Conservation (phyloP, 2,329 filamentous ascomycete genomes). For the Apiospora kogelbergensis region DNA sequence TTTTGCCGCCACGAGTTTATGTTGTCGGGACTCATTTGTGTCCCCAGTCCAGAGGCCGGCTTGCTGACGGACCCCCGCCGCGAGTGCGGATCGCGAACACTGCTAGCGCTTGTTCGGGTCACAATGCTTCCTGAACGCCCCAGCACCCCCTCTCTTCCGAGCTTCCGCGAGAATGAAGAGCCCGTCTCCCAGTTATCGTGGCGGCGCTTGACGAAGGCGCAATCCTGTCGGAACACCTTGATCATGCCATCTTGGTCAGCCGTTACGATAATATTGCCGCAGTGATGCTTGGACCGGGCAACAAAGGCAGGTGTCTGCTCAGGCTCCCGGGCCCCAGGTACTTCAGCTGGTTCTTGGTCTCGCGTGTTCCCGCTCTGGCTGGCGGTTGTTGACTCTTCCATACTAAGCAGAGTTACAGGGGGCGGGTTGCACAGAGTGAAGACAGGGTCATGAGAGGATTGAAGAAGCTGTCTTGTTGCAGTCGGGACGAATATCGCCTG, state of each 20-base stretch:
- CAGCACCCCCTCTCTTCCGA: slow-evolving; percentile 59
- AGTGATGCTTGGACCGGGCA: slow-evolving; percentile 70
- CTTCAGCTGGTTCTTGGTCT: slow-evolving; percentile 27
- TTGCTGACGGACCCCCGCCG: slow-evolving; percentile 53
- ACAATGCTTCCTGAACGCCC: slow-evolving; percentile 57
- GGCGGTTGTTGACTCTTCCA: slow-evolving; percentile 55
- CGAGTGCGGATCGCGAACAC: slow-evolving; percentile 44
- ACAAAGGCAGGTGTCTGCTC: slow-evolving; percentile 77
- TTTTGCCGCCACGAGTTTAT: slow-evolving; percentile 87
- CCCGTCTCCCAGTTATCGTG: slow-evolving; percentile 76
- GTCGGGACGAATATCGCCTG: slow-evolving; percentile 83
- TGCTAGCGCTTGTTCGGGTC: slow-evolving; percentile 52
- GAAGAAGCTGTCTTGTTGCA: slow-evolving; percentile 73
- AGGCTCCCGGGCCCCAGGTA: slow-evolving; percentile 40
- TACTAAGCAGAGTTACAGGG: slow-evolving; percentile 77
- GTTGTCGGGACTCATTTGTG: slow-evolving; percentile 59
- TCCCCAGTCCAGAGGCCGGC: slow-evolving; percentile 29
- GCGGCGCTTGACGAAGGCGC: slow-evolving; percentile 76
- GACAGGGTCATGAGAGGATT: slow-evolving; percentile 84
- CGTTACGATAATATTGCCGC: slow-evolving; percentile 89
- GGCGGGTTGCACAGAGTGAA: slow-evolving; percentile 96
- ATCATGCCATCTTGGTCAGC: slow-evolving; percentile 86
- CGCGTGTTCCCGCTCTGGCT: slow-evolving; percentile 42
- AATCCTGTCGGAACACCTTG: slow-evolving; percentile 95
- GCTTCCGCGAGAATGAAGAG: slow-evolving; percentile 72